Percentiles rank a stretch among this genome's conserved stretches.
Conservation (phyloP, 139 green algal genomes). For the Picochlorum costavermella region DNA sequence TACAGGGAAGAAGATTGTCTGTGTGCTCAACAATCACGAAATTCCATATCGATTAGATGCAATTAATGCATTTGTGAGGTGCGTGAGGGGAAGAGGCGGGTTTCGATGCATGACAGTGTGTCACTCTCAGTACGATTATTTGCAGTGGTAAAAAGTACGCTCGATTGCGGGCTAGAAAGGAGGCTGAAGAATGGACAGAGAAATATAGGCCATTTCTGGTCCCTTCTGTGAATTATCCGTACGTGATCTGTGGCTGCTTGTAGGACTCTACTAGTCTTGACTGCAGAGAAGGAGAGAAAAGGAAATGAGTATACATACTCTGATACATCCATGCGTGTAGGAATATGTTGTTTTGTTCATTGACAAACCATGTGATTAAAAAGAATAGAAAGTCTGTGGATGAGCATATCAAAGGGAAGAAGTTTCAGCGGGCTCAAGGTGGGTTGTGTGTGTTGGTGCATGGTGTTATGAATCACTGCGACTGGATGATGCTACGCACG, state of each 20-base stretch:
- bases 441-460: neutral
- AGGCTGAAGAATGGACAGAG: slow-evolving; percentile 19
- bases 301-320: too few species aligned
- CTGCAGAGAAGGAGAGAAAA: too few species aligned
- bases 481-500: slow-evolving; percentile 10
- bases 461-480: neutral
- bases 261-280: neutral
- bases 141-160: slow-evolving; percentile 35
- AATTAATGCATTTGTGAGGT: slow-evolving; percentile 26
- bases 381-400: slow-evolving; percentile 51
- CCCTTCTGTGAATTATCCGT: slow-evolving; percentile 62
- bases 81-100: neutral
- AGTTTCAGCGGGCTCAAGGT: slow-evolving; percentile 47
- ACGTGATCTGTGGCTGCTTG: slow-evolving; percentile 20
- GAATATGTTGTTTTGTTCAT: slow-evolving; percentile 63
- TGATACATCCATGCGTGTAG: slow-evolving; percentile 17
- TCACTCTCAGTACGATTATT: neutral
- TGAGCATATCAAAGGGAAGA: slow-evolving; percentile 57
- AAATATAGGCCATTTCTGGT: slow-evolving; percentile 72
- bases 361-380: slow-evolving; percentile 68
- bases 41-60: slow-evolving; percentile 10
- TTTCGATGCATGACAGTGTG: neutral
- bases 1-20: slow-evolving; percentile 20
- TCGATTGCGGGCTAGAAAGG: slow-evolving; percentile 15
- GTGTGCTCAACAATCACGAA: slow-evolving; percentile 27